Evolutionary conservation across 768 basidiomycete genomes (phyloP).

Genomic region (Termitomyces eurrhizus): DNA sequence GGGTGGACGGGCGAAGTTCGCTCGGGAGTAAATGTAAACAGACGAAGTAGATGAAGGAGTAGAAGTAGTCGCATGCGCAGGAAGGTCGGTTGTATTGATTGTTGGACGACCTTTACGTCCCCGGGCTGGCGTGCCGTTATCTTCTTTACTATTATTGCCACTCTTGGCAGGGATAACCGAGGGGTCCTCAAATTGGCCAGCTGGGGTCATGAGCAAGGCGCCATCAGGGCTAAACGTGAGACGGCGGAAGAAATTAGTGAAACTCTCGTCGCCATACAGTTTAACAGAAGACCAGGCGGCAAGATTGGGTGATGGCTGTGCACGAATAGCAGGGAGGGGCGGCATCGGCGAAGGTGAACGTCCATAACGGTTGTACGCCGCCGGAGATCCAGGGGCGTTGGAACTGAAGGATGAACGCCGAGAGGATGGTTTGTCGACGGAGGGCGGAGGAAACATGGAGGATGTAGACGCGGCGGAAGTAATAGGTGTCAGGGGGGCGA

Average conservation of each 20-base stretch:
- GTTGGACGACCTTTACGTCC: slow-evolving; percentile 57
- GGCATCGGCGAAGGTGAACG: slow-evolving; percentile 90
- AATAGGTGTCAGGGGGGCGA: slow-evolving; percentile 56
- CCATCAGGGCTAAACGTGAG: slow-evolving; percentile 96
- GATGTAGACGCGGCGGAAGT: slow-evolving; percentile 69
- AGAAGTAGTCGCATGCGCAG: slow-evolving; percentile 36
- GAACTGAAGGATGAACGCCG: slow-evolving; percentile 77
- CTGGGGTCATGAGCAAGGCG: slow-evolving; percentile 88
- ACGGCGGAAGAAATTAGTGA: slow-evolving; percentile 93
- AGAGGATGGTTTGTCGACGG: slow-evolving; percentile 52
- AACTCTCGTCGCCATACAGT: slow-evolving; percentile 93
- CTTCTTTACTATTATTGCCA: slow-evolving; percentile 19
- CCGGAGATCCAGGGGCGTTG: slow-evolving; percentile 74
- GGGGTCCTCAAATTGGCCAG: slow-evolving; percentile 96
- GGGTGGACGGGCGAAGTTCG: slow-evolving; percentile 90
- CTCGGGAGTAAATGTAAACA: slow-evolving; percentile 94
- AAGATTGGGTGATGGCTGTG: slow-evolving; percentile 36
- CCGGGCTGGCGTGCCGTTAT: slow-evolving; percentile 44
- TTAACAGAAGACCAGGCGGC: slow-evolving; percentile 61
- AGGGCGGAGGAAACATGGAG: slow-evolving; percentile 66
- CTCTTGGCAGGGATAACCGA: slow-evolving; percentile 41
- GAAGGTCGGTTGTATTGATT: slow-evolving; percentile 30
- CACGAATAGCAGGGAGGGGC: slow-evolving; percentile 89
- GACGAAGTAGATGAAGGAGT: slow-evolving; percentile 37
- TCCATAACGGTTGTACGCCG: slow-evolving; percentile 60